These are phyloP conservation scores for Lactarius sanguifluus DNA, from an alignment of 768 basidiomycete genomes.

Conservation along the genomic window DNA sequence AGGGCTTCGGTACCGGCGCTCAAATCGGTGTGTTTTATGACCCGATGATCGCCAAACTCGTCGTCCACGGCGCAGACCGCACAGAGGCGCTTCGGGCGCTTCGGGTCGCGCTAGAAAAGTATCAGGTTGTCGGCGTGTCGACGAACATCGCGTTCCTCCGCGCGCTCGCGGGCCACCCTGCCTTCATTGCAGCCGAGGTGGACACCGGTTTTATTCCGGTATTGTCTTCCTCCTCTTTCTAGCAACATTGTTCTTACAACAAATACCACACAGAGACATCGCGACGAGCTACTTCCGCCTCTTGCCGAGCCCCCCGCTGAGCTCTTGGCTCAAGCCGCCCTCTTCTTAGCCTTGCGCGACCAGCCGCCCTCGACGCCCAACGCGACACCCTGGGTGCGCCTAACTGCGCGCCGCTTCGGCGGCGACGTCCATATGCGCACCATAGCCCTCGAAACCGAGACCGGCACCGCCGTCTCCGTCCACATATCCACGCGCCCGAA, in stretches of 20 bases:
- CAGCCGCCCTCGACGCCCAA: constrained; percentile 35
- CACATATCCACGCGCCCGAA: constrained; percentile 49
- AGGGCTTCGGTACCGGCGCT: constrained; percentile 79
- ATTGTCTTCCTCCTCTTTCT: constrained; percentile 28
- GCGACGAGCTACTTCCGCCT: constrained; percentile 75
- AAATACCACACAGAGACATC: constrained; percentile 64
- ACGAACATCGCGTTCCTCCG: constrained; percentile 91
- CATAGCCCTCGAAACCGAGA: constrained; percentile 62
- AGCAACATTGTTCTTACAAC: background rate
- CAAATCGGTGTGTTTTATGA: constrained; percentile 89
- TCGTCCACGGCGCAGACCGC: constrained; percentile 83
- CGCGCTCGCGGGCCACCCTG: constrained; percentile 68
- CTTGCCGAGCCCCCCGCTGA: constrained; percentile 56
- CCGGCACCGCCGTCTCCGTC: constrained; percentile 37
- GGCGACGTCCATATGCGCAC: constrained; percentile 66
- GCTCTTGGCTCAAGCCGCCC: constrained; percentile 73
- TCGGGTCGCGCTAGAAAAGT: constrained; percentile 79
- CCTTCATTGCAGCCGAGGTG: constrained; percentile 76
- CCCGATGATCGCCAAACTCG: constrained; percentile 89
- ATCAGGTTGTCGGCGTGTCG: constrained; percentile 86
- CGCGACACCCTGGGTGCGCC: constrained; percentile 64
- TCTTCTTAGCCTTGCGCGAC: constrained; percentile 72
- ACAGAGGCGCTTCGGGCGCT: constrained; percentile 81
- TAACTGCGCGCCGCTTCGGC: constrained; percentile 76
- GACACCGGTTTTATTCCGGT: constrained; percentile 94